phyloP scores from a whole-genome alignment of 192 early-diverging fungal genomes.

The Coemansia sp. region DNA sequence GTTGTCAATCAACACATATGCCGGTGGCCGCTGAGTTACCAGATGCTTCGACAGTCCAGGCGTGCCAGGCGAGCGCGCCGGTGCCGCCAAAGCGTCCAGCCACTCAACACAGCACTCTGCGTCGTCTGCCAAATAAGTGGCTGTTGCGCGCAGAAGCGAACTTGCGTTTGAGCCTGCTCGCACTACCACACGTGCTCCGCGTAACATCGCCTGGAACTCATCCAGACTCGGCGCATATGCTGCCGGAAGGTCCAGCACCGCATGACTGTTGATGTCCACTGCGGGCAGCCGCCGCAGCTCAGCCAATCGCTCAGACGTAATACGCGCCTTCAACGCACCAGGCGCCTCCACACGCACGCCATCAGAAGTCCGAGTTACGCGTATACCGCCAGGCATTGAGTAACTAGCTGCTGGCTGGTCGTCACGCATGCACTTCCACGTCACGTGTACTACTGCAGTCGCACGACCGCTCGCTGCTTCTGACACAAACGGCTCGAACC shows the following conservation, averaged over 20 bases:
- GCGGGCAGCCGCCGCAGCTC: constrained; percentile 4
- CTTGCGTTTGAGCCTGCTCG: constrained; percentile 8
- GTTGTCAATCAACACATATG: constrained; percentile 38
- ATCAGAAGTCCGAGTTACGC: background rate
- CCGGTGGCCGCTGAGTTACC: constrained; percentile 39
- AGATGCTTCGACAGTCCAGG: constrained; percentile 27
- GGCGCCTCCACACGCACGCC: constrained; percentile 9
- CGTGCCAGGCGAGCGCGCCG: constrained; percentile 18
- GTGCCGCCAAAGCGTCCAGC: constrained; percentile 11
- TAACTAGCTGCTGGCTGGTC: constrained; percentile 14
- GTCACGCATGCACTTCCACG: constrained; percentile 5
- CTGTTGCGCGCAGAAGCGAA: constrained; percentile 15
- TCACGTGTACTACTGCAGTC: constrained; percentile 15
- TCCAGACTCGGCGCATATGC: constrained; percentile 16
- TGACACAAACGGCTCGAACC: constrained; percentile 12
- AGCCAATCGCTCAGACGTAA: background rate
- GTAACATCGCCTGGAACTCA: constrained; percentile 44
- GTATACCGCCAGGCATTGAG: constrained; percentile 2
- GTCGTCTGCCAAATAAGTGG: constrained; percentile 15
- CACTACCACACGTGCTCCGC: constrained; percentile 30
- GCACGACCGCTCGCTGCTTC: background rate
- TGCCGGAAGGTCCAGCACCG: constrained; percentile 15
- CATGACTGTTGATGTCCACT: constrained; percentile 19
- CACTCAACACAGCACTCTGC: constrained; percentile 35
- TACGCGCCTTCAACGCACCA: constrained; percentile 6